Evolutionary conservation across 306 rosid species (phyloP), one percentile per base, ranked within the genome.

Genomic region (Quercus agrifolia): DNA sequence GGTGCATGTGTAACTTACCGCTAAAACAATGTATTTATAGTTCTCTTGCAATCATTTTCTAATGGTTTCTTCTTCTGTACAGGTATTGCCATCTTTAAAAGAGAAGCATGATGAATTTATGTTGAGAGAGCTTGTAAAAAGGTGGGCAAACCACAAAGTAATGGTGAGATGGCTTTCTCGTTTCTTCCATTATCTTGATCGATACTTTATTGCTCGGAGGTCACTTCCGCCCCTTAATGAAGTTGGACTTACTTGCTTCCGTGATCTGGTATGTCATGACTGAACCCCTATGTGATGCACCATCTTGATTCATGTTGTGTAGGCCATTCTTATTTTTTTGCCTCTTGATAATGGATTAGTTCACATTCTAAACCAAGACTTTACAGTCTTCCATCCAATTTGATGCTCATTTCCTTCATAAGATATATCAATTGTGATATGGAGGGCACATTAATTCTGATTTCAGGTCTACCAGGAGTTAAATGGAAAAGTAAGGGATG

Each of bases 141-240:
- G 94, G 88, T 93, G 98, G 98, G 87, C 87, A 56, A 88, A 89
- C 86, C 93, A 93, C 82, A 91, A 91, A 83, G 83, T 68, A 55
- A 87, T 91, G 98, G 92, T 90, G 68, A 58, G 79, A n/a, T 90
- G 94, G 86, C 93, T 91, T 62, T 88, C 89, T 75, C 88, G 88
- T 51, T 76, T 91, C 74, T 93, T 93, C 78, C 27, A 62, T 56
- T 88, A 85, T 87, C 92, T 91, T 70, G 88, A 87, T 56, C 91
- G 91, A 66, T 81, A 88, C 61, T 78, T 85, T 58, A 78, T 88
- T 28, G 84, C 89, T 64, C 90, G 91, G 74, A 58, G 79, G 64
- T 74, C 82, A 9, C 92, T 87, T 79, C 91, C 91, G 8, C 86
- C 98, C 54, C 87, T 87, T 59, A 80, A 82, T 84, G 93, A 90